Conservation (phyloP, 768 basidiomycete genomes). For the Kwoniella botswanensis region DNA sequence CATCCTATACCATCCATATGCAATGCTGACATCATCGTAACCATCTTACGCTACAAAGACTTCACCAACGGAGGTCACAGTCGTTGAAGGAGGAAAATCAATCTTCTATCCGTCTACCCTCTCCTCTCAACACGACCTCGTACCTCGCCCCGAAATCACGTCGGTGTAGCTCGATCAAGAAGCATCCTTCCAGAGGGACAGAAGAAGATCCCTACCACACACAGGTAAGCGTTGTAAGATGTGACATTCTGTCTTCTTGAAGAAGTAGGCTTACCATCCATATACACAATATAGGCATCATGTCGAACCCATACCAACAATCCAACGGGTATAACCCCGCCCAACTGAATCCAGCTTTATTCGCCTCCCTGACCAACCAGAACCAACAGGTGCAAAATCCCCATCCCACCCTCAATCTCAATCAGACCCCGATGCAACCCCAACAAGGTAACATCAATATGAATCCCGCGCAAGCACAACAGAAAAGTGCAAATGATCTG, state of each 20-base stretch:
- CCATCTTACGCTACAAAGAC: background rate
- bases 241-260: no score
- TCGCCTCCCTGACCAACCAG: conserved; percentile 23
- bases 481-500: conserved; percentile 16
- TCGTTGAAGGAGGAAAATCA: background rate
- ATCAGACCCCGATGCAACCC: conserved; percentile 6
- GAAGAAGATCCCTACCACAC: no score
- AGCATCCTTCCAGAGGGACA: no score
- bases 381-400: conserved; percentile 9
- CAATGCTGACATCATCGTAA: background rate
- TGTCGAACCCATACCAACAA: conserved; percentile 33
- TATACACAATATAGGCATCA: background rate
- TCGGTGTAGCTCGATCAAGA: background rate
- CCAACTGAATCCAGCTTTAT: conserved; percentile 31
- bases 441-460: conserved; percentile 20
- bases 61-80: background rate
- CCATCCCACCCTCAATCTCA: background rate
- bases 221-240: no score
- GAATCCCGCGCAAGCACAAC: conserved; percentile 13
- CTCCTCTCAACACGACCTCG: background rate
- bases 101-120: background rate
- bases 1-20: background rate
- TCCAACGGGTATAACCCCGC: conserved; percentile 25
- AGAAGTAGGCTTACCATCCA: no score
- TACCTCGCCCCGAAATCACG: background rate